phyloP scores from a whole-genome alignment of 352 stramenopile species.

The Globisporangium radiosum region DNA sequence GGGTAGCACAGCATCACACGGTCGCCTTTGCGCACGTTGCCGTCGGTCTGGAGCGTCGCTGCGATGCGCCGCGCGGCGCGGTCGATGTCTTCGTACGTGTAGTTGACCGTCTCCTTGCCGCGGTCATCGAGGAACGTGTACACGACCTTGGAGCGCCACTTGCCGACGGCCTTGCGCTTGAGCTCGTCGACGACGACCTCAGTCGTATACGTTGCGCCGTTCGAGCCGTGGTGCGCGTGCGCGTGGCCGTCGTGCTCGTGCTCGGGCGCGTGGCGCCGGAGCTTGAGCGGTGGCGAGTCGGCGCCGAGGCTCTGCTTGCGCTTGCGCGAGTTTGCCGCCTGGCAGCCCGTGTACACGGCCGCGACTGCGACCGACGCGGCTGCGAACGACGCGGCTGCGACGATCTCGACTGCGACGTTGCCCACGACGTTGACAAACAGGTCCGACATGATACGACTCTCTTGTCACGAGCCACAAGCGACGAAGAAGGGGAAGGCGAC shows the following conservation, averaged over 20 bases:
- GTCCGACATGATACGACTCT: slow-evolving; percentile 6
- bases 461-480: not conserved
- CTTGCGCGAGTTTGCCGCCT: slow-evolving; percentile 18
- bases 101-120: slow-evolving; percentile 56
- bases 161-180: slow-evolving; percentile 34
- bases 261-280: slow-evolving; percentile 20
- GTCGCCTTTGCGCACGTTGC: slow-evolving; percentile 45
- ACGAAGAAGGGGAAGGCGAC: slow-evolving; percentile 2
- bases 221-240: slow-evolving; percentile 17
- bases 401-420: slow-evolving; percentile 36
- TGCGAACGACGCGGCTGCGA: slow-evolving; percentile 41
- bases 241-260: not conserved
- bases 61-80: slow-evolving; percentile 51
- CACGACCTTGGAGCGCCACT: slow-evolving; percentile 58
- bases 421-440: slow-evolving; percentile 24
- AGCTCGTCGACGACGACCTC: slow-evolving; percentile 43
- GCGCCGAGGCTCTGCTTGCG: slow-evolving; percentile 12
- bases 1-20: slow-evolving; percentile 75
- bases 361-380: slow-evolving; percentile 31
- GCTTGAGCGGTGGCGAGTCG: slow-evolving; percentile 21
- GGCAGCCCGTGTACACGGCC: slow-evolving; percentile 15
- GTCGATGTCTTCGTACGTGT: slow-evolving; percentile 70
- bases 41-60: slow-evolving; percentile 47
- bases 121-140: slow-evolving; percentile 80
- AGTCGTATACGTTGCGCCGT: slow-evolving; percentile 23